Evolutionary conservation across 495 filamentous ascomycete species (phyloP).

Genomic region (Xylaria telfairii): DNA sequence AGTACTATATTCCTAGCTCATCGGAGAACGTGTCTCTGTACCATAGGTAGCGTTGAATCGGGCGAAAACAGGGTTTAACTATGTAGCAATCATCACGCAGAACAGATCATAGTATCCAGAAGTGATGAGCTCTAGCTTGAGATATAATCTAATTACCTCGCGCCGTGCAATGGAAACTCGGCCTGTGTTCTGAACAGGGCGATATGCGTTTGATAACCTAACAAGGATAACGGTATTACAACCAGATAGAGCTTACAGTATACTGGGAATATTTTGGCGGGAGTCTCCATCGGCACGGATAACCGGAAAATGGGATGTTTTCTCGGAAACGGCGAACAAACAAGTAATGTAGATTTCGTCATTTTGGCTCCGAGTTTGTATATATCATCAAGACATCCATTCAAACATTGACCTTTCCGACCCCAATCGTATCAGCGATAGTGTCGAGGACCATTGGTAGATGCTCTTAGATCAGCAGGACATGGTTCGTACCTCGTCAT

Average conservation of each 20-base stretch:
- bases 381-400: conserved; percentile 93
- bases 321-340: too few relatives aligned
- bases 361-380: too few relatives aligned
- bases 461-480: conserved; percentile 91
- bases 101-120: neutral
- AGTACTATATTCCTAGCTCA: neutral
- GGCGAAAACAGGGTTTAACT: neutral
- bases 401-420: conserved; percentile 93
- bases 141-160: neutral
- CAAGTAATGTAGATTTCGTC: too few relatives aligned
- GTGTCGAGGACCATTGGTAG: conserved; percentile 75
- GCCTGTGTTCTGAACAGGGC: neutral
- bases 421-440: conserved; percentile 83
- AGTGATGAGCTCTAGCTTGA: neutral
- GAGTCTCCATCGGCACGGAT: too few relatives aligned
- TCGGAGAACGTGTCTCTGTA: neutral
- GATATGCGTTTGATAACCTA: too few relatives aligned
- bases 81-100: neutral
- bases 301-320: too few relatives aligned
- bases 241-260: conserved; percentile 54
- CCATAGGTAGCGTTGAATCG: neutral
- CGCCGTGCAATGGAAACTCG: neutral
- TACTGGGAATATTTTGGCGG: too few relatives aligned
- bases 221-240: too few relatives aligned
- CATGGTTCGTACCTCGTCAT: conserved; percentile 94